These are phyloP conservation scores for Panicum miliaceum DNA, from an alignment of 176 grass and related monocot species.

Conservation along the genomic window DNA sequence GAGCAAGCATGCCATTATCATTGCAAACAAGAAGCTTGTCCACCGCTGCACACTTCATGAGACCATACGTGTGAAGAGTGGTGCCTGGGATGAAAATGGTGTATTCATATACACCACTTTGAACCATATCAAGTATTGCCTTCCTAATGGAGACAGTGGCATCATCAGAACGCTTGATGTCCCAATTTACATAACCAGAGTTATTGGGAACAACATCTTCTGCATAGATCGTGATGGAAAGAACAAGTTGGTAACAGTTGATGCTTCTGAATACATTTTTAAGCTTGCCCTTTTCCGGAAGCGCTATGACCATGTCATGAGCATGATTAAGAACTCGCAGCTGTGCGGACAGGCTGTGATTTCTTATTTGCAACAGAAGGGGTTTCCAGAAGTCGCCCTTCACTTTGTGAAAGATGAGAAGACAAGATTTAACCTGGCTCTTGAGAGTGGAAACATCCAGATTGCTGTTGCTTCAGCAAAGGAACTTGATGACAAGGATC, in stretches of 20 bases:
- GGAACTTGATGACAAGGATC: constrained; percentile 98
- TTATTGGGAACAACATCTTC: constrained; percentile 75
- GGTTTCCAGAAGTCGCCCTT: constrained; percentile 99
- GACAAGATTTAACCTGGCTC: constrained; percentile 95
- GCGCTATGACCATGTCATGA: constrained; percentile 95
- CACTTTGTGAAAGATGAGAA: constrained; percentile 99
- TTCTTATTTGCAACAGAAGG: constrained; percentile 96
- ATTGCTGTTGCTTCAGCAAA: constrained; percentile 99
- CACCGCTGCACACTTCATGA: constrained; percentile 88
- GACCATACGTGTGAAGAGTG: constrained; percentile 98
- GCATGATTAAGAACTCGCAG: constrained; percentile 93
- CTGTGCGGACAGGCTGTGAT: constrained; percentile 94
- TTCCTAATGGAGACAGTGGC: constrained; percentile 93
- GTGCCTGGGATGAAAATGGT: constrained; percentile 97
- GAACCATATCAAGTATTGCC: constrained; percentile 99
- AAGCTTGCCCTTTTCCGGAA: constrained; percentile 86
- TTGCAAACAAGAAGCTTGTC: constrained; percentile 87
- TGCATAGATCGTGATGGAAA: constrained; percentile 94
- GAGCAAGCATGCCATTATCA: constrained; percentile 90
- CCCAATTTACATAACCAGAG: constrained; percentile 93
- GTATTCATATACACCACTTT: constrained; percentile 90
- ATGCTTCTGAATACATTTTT: constrained; percentile 97
- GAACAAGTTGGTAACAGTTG: constrained; percentile 81
- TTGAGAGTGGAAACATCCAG: constrained; percentile 98
- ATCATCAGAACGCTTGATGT: constrained; percentile 95